Evolutionary conservation across 1,139 yeast species (phyloP).

Genomic region (Wickerhamomyces sp.): DNA sequence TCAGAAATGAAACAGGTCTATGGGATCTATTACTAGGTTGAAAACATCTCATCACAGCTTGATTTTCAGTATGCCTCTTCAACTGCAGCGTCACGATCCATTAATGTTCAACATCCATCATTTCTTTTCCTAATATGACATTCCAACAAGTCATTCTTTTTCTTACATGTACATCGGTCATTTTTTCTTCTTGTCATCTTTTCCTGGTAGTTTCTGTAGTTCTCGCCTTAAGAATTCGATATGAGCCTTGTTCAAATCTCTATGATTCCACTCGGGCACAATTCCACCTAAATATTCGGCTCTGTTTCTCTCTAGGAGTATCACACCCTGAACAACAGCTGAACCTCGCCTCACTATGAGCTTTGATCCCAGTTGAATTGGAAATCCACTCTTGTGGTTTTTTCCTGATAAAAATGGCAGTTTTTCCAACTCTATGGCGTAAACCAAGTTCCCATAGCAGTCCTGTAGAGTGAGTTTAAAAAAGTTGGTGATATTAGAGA

Average conservation of each 20-base stretch:
- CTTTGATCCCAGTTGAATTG: conserved; percentile 32
- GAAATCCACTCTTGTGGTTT: conserved; percentile 23
- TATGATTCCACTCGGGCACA: conserved; percentile 27
- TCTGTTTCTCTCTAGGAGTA: conserved; percentile 16
- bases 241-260: conserved; percentile 24
- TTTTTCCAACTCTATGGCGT: conserved; percentile 31
- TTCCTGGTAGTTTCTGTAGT: conserved; percentile 6
- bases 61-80: neutral
- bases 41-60: neutral
- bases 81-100: neutral
- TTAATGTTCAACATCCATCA: neutral
- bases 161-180: neutral
- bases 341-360: conserved; percentile 25
- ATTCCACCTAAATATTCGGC: conserved; percentile 30
- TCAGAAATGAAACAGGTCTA: conserved; percentile 63
- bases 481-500: conserved; percentile 11
- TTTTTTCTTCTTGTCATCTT: neutral
- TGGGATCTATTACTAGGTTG: conserved; percentile 58
- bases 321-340: conserved; percentile 22
- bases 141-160: neutral
- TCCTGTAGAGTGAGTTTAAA: conserved; percentile 33
- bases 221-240: conserved; percentile 23
- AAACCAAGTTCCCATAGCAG: conserved; percentile 26
- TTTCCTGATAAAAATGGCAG: conserved; percentile 21
- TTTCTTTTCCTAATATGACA: neutral